Base-by-base conservation (phyloP, 2,329 filamentous ascomycete genomes). In the Emmonsiellopsis sp. region DNA sequence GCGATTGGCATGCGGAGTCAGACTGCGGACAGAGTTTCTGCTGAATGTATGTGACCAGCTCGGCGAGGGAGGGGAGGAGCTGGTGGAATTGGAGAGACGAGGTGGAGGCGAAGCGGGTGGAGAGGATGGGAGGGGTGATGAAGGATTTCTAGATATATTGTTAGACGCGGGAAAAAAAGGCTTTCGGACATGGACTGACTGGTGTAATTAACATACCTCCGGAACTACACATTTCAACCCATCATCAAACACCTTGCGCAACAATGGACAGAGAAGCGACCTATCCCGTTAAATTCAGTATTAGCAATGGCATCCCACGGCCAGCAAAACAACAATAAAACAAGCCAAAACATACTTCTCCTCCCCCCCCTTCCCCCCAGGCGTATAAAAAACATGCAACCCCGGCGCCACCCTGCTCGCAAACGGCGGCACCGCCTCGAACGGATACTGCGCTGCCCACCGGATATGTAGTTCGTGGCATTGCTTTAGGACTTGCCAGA, bases 311-410 rank as follows among this genome's bases (percentile, higher is more conserved):
- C 16, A 16, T 34, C n/a, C 38, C 13, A 44, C 35, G 30, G 41
- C 20, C 20, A 26, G 20, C 20, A 26, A 26, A 1, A 5, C 0
- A 44, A 37, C 26, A 16, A n/a, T 35, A 26, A 44, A 20, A 9
- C 30, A 20, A 44, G 38, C 41, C 13, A 44, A 44, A 13, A 66
- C 70, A 52, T 61, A 75, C 70, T 67, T 62, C 26, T 62, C 54
- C 5, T 59, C 65, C 30, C 69, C 65, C 34, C 69, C 65, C 34
- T 71, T 65, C 5, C 68, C 67, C 16, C 56, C 45, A 0, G 86
- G 86, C 0, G 85, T 87, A 65, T 85, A 90, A 62, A 87, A 87
- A 30, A 90, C 75, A 73, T 96, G 90, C 20, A 97, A 73, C 2
- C 92, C 92, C 0, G 91, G 84, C 1, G 89, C 83, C 11, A 90